Base-by-base conservation (phyloP, 306 rosid genomes). In the Rosa persica region DNA sequence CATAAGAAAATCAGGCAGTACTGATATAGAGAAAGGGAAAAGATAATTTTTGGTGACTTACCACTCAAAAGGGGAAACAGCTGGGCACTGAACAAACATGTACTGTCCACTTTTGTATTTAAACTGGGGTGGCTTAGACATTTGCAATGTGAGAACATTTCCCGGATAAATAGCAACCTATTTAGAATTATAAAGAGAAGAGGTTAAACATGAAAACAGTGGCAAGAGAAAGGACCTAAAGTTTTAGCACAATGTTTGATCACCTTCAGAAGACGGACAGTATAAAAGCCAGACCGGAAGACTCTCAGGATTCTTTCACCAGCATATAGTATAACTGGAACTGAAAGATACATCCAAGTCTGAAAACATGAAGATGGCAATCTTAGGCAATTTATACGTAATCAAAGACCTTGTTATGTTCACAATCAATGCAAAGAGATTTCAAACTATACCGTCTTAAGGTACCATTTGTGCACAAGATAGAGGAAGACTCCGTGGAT, bases 61-160 rank as follows among this genome's bases (percentile, higher is more conserved):
- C 99, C 99, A 96, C 85, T 96, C 99, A 88, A 91, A 93, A 3
- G 98, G 97, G 81, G 99, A 93, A 85, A 96, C 91, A 4, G 93
- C 94, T n/a, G 99, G 93, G 81, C 99, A 96, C 80, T 96, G 99
- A 58, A 96, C 99, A 89, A 93, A 96, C 99, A 96, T 96, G 92
- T 96, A 96, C 80, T 92, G 98, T 76, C 98, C 99, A 51, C 99
- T 96, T 83, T 89, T 96, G 94, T 96, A 88, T 20, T 87, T 91
- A 77, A 96, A 96, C 79, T 88, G 98, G 52, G 92, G 88, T 73
- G 99, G 97, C 89, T 93, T 96, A 15, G 97, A 93, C 99, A 96
- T 96, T 88, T 96, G 97, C 89, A 96, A 74, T 3, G 98, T 87
- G 84, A 96, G 92, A 70, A 96, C 98, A 78, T 96, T 93, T 80